Conservation (phyloP, 1,139 yeast species). For the Saccharomyces hybrid region DNA sequence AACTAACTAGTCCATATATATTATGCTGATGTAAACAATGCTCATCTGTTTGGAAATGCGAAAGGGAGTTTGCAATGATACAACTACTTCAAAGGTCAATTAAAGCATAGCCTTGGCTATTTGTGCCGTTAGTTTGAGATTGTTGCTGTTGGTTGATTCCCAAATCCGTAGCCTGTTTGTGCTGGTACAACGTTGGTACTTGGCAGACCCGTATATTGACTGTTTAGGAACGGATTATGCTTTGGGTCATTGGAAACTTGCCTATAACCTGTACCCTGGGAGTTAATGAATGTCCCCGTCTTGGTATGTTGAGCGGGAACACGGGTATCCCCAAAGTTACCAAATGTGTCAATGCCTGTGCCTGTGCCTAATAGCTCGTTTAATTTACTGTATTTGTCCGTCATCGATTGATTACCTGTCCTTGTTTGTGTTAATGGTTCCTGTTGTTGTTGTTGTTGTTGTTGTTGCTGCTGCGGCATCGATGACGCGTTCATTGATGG, state of each 20-base stretch:
- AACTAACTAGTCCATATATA: background rate
- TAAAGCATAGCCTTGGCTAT: slow-evolving; percentile 11
- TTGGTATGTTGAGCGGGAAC: slow-evolving; percentile 90
- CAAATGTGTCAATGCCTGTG: slow-evolving; percentile 91
- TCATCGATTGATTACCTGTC: slow-evolving; percentile 42
- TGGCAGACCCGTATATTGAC: slow-evolving; percentile 71
- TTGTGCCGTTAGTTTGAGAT: slow-evolving; percentile 22
- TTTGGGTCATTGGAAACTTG: slow-evolving; percentile 40
- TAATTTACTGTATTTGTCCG: slow-evolving; percentile 59
- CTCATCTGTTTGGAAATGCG: background rate
- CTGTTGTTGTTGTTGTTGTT: slow-evolving; percentile 24
- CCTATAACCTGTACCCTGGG: slow-evolving; percentile 78
- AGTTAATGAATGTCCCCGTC: slow-evolving; percentile 71
- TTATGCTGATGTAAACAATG: background rate
- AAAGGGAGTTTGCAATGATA: background rate
- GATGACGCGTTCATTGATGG: slow-evolving; percentile 13
- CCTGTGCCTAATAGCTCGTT: slow-evolving; percentile 77
- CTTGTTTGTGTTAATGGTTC: slow-evolving; percentile 37
- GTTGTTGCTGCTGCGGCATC: slow-evolving; percentile 24
- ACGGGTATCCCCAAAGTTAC: slow-evolving; percentile 84
- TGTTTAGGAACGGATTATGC: slow-evolving; percentile 63
- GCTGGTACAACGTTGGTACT: slow-evolving; percentile 51
- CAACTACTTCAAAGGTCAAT: slow-evolving; percentile 8
- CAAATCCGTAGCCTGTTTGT: slow-evolving; percentile 91
- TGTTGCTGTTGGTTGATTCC: slow-evolving; percentile 47